phyloP scores from a whole-genome alignment of 2,329 filamentous ascomycete species.

The Ceratocystis variospora region DNA sequence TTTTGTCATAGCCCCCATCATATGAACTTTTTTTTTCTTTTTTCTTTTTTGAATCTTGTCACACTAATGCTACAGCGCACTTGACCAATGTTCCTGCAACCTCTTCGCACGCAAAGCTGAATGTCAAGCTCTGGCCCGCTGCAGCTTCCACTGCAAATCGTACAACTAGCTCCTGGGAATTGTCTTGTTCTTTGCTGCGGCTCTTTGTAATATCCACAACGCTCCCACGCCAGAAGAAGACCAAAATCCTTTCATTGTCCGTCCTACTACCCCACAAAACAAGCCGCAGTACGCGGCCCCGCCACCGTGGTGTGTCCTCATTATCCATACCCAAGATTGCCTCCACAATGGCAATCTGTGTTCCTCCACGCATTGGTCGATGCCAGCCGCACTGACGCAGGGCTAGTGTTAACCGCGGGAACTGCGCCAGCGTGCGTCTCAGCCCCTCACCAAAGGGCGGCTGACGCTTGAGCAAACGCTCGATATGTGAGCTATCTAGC shows the following conservation, averaged over 20 bases:
- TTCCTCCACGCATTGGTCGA: background rate
- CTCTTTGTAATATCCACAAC: slow-evolving; percentile 47
- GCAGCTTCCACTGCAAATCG: slow-evolving; percentile 35
- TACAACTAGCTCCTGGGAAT: background rate
- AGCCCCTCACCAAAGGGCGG: slow-evolving; percentile 69
- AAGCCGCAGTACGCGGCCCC: slow-evolving; percentile 49
- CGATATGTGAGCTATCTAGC: slow-evolving; percentile 58
- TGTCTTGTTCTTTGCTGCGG: background rate
- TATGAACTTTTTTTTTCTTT: background rate
- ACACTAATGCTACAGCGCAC: background rate
- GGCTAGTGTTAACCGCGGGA: slow-evolving; percentile 45
- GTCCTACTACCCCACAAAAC: slow-evolving; percentile 30
- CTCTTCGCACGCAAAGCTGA: slow-evolving; percentile 70
- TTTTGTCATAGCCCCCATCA: background rate
- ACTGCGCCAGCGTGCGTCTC: slow-evolving; percentile 49
- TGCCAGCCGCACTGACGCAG: slow-evolving; percentile 22
- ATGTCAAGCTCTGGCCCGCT: slow-evolving; percentile 42
- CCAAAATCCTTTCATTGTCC: slow-evolving; percentile 38
- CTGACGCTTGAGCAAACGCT: slow-evolving; percentile 62
- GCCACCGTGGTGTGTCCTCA: slow-evolving; percentile 45
- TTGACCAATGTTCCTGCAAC: slow-evolving; percentile 49
- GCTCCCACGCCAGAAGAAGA: slow-evolving; percentile 54
- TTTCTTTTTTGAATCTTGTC: background rate
- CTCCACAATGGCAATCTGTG: slow-evolving; percentile 37
- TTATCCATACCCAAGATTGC: slow-evolving; percentile 61